Evolutionary conservation across 768 basidiomycete species (phyloP), one percentile per base, ranked within the genome.

Genomic region (Pholiota conissans): DNA sequence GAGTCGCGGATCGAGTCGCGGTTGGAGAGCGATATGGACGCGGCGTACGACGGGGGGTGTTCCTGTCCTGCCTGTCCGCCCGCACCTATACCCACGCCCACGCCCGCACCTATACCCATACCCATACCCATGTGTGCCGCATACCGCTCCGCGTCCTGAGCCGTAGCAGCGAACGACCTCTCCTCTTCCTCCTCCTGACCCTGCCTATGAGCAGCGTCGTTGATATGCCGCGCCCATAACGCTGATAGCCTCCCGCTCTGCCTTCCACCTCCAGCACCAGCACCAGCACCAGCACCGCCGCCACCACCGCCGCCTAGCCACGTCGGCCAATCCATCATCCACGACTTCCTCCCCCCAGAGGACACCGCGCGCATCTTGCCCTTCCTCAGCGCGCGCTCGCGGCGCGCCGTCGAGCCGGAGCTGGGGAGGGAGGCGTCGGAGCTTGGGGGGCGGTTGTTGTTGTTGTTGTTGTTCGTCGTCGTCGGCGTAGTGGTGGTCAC

Each of bases 291-390:
- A 20, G 13, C 46, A 30, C 14, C 29, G n/a, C n/a, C n/a, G n/a
- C n/a, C n/a, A n/a, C n/a, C n/a, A n/a, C n/a, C n/a, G n/a, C n/a
- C 34, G 8, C 49, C 49, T 6, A 32, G 30, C 30, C 49, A n/a
- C n/a, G 40, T 14, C 55, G 76, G 72, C 13, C 77, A 47, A 51
- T 75, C 73, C 22, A 77, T 63, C 40, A 69, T 68, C 46, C 73
- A 69, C 45, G 69, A 71, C 11, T 73, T 69, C 1, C 74, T 73
- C 71, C 72, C 74, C 20, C 73, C 69, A 49, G 65, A 69, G 50
- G 66, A 69, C 30, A 69, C 71, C 50, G 69, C 72, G 59, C 71
- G 72, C 55, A 63, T 71, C 61, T 76, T 76, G 53, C 74, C 75
- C 64, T 75, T 76, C 35, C 71, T 67, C 58, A 71, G 72, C 27